Evolutionary conservation across 768 basidiomycete genomes (phyloP), one percentile per base, ranked within the genome.

Genomic region (Crepidotus variabilis): DNA sequence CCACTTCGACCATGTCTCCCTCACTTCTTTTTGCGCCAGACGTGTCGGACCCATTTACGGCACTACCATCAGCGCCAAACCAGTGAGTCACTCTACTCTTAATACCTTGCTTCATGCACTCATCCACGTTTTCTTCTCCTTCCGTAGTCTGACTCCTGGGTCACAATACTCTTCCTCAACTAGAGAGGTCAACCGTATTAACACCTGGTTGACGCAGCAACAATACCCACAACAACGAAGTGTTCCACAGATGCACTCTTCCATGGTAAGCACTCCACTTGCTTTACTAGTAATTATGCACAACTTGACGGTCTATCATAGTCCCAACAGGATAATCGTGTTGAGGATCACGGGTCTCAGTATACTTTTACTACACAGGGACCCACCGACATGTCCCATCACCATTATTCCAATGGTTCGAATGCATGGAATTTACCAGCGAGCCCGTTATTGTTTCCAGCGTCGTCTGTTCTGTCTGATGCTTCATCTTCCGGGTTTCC

Each of bases 21-120:
- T 61, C 62, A 50, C 51, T 63, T 20, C 62, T 64, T 57, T 65
- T 65, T 51, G 59, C 63, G 22, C 62, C 58, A 58, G 63, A 66
- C 55, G 58, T 11, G 39, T 16, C 18, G 14, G 18, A 43, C 39
- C 39, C 39, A 57, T 60, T 55, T 58, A 58, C 60, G 52, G 58
- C 56, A 59, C 53, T 60, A 54, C 46, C 62, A 59, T 59, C 63
- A 55, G 56, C 60, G 52, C 58, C 58, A 52, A 62, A 56, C 24
- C 60, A 54, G 65, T 66, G 65, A 66, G 65, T 66, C 65, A 60
- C 57, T 18, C 16, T 48, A 43, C 46, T 49, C 47, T 16, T 32
- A 34, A 18, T 34, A 45, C 34, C 34, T 50, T 33, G 23, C 33
- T 16, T 22, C 47, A 49, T 20, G 16, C 13, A 43, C 36, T 33